Evolutionary conservation across 1,284 basidiomycete genomes (phyloP), one percentile per base, ranked within the genome.

Genomic region (Puccinia brachypodii): DNA sequence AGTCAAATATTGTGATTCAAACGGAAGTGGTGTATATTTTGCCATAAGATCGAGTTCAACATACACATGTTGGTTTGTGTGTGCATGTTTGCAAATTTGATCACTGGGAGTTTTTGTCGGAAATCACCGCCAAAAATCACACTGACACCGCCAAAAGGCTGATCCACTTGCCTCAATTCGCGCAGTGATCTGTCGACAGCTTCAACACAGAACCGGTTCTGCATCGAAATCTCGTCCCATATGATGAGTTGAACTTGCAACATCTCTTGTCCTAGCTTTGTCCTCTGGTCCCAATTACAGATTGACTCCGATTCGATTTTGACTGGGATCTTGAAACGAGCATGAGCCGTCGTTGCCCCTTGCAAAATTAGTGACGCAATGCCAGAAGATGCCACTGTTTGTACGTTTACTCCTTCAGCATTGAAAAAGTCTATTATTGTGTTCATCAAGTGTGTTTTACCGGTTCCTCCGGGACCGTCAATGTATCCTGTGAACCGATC

Each of bases 221-320:
- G 47, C 72, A 74, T 74, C 1, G 31, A 31, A 8, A 74, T 74
- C 22, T 74, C 72, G 33, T 73, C 69, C 69, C 69, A 73, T 3
- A 73, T 53, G 2, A 74, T 53, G 8, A 71, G n/a, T 44, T n/a
- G 13, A 28, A 60, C 31, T 7, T 31, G 22, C 0, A 38, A 22
- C 22, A 74, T 3, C 44, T 38, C 22, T 9, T 60, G 28, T 7
- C 31, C n/a, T n/a, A 36, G 7, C 4, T 16, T 8, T 58, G 50
- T 25, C 38, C 53, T 0, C 11, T 14, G 6, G 8, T 31, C 11
- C 56, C 50, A 42, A 9, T 58, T 58, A 8, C 72, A 74, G 7
- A 38, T 28, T 0, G 50, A 56, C 19, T 56, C 31, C 1, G 13
- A 2, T 3, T 36, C 44, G 3, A 74, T 58, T 22, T 56, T 33